Evolutionary conservation across 305 asterid genomes (phyloP).

Genomic region (Fraxinus angustifolia): DNA sequence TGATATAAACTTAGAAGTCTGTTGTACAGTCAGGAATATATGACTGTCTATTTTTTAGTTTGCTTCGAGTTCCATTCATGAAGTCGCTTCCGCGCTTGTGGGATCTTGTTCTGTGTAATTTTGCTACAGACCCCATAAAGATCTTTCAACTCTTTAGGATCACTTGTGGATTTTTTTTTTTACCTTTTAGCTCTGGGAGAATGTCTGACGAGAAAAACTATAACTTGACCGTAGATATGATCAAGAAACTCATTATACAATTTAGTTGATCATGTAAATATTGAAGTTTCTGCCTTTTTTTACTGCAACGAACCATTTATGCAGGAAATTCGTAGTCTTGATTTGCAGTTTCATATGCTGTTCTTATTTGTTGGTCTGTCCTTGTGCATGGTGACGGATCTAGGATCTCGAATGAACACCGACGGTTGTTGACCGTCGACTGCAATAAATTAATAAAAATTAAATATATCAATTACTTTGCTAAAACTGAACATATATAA

Average conservation of each 20-base stretch:
- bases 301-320: background rate
- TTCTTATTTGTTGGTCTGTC: background rate
- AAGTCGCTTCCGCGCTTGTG: background rate
- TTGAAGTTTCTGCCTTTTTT: background rate
- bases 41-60: background rate
- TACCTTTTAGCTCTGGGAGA: background rate
- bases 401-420: background rate
- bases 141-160: conserved; percentile 6
- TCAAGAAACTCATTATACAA: background rate
- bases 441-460: too few species aligned
- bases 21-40: conserved; percentile 20
- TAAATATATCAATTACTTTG: background rate
- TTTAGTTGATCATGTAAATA: background rate
- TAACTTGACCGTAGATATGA: background rate
- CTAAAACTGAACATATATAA: background rate
- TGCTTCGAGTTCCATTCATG: background rate
- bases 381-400: background rate
- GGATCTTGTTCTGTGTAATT: conserved; percentile 10
- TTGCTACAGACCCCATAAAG: background rate
- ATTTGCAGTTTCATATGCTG: background rate
- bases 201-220: background rate
- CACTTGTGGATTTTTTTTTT: conserved; percentile 5
- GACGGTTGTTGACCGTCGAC: background rate
- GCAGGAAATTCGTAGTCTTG: background rate
- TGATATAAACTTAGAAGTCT: background rate